These are phyloP conservation scores for Debaryomyces tyrocola DNA, from an alignment of 805 yeast species.

Conservation along the genomic window DNA sequence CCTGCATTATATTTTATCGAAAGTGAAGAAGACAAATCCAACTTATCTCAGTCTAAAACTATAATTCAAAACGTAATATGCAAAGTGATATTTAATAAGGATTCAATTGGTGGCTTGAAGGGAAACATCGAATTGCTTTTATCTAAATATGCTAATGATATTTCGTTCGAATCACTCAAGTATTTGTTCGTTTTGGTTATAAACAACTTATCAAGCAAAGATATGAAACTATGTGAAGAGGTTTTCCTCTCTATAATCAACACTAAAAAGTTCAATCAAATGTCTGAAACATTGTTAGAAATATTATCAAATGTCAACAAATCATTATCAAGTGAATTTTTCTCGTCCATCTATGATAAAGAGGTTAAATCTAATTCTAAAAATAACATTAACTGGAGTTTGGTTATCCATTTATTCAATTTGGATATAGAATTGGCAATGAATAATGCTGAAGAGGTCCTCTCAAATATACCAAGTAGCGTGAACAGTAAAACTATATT, in stretches of 20 bases:
- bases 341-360: constrained; percentile 38
- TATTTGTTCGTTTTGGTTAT: constrained; percentile 27
- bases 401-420: constrained; percentile 48
- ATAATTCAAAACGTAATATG: constrained; percentile 1
- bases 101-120: constrained; percentile 15
- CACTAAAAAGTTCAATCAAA: constrained; percentile 28
- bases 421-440: constrained; percentile 63
- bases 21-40: background rate
- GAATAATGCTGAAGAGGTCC: constrained; percentile 35
- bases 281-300: constrained; percentile 45
- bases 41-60: background rate
- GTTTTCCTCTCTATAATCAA: constrained; percentile 44
- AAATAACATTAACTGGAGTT: constrained; percentile 37
- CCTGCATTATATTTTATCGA: constrained; percentile 8
- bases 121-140: constrained; percentile 31
- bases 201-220: constrained; percentile 27
- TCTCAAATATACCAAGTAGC: constrained; percentile 13
- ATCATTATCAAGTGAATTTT: constrained; percentile 53
- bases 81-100: constrained; percentile 15
- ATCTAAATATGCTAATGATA: constrained; percentile 12
- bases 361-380: constrained; percentile 17
- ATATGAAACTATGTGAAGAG: constrained; percentile 46
- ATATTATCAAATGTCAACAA: constrained; percentile 52
- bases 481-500: constrained; percentile 3
- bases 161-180: constrained; percentile 10